These are phyloP conservation scores for Paramecium sonneborni DNA, from an alignment of 73 alveolate species.

Conservation along the genomic window DNA sequence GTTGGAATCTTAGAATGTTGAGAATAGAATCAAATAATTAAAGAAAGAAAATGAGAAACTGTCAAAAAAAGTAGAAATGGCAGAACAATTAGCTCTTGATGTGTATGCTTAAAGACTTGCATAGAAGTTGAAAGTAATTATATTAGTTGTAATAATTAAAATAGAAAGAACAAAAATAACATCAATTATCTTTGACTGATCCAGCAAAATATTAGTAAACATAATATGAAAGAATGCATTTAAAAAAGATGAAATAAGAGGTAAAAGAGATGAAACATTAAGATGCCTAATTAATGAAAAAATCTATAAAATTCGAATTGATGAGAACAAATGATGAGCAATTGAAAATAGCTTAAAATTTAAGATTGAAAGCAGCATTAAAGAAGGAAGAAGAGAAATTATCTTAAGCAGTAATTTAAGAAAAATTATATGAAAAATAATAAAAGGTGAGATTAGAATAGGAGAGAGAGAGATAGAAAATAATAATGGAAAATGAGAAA, in stretches of 20 bases:
- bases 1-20: not conserved
- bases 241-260: not conserved
- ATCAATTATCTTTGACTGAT: not conserved
- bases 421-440: not conserved
- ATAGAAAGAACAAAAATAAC: not conserved
- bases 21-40: constrained; percentile 1
- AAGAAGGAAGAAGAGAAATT: not conserved
- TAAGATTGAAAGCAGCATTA: not conserved
- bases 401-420: not conserved
- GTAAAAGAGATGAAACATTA: not conserved
- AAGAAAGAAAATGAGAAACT: constrained; percentile 41
- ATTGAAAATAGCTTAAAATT: not conserved
- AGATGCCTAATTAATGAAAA: constrained; percentile 7
- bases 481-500: not conserved
- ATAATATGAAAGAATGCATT: not conserved
- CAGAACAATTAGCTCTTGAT: constrained; percentile 19
- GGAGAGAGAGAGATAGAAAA: not conserved
- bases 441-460: not conserved
- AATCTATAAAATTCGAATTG: not conserved
- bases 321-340: not conserved
- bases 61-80: constrained; percentile 12
- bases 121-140: not conserved
- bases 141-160: not conserved
- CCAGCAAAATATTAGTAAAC: not conserved
- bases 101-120: constrained; percentile 15